A percentile compares a stretch with the other conserved stretches of the same genome.
phyloP scores from a whole-genome alignment of 2,329 filamentous ascomycete genomes.

The Beauveria varroae region DNA sequence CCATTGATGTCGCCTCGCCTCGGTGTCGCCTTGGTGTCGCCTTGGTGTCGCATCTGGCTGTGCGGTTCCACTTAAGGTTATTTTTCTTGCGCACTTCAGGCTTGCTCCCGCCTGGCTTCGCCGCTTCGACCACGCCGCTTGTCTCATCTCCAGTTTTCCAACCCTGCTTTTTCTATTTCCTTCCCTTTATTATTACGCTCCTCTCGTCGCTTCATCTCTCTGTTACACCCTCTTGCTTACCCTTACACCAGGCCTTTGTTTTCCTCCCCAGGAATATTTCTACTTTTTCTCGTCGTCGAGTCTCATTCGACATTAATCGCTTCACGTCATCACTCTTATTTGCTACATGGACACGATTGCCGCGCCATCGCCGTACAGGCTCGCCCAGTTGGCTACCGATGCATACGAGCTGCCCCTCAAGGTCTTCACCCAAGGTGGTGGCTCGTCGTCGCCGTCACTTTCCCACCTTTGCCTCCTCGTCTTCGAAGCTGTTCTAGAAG shows the following conservation, averaged over 20 bases:
- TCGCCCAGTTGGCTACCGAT: slow-evolving; percentile 29
- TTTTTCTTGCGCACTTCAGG: slow-evolving; percentile 7
- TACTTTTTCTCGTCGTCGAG: background rate
- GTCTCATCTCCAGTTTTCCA: slow-evolving; percentile 1
- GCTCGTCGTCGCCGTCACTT: slow-evolving; percentile 56
- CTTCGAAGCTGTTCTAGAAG: slow-evolving; percentile 90
- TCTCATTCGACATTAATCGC: background rate
- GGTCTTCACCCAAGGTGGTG: slow-evolving; percentile 31
- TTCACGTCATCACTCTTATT: background rate
- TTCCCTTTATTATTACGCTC: slow-evolving; percentile 1
- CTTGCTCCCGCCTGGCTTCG: background rate
- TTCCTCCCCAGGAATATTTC: background rate
- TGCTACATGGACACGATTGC: slow-evolving; percentile 31
- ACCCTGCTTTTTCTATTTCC: background rate
- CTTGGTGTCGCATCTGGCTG: slow-evolving; percentile 4
- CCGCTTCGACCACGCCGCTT: background rate
- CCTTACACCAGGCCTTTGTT: background rate
- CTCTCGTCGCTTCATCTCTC: background rate
- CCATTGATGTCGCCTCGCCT: slow-evolving; percentile 4
- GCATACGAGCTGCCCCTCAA: slow-evolving; percentile 35
- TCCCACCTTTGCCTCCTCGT: slow-evolving; percentile 70
- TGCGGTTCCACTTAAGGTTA: slow-evolving; percentile 10
- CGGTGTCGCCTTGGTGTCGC: background rate
- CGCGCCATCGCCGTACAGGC: slow-evolving; percentile 39
- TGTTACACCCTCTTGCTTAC: background rate